Percentiles rank a stretch among this genome's conserved stretches.
Evolutionary conservation across 75 land plant species (phyloP).

Genomic region (Ceratopteris richardii): DNA sequence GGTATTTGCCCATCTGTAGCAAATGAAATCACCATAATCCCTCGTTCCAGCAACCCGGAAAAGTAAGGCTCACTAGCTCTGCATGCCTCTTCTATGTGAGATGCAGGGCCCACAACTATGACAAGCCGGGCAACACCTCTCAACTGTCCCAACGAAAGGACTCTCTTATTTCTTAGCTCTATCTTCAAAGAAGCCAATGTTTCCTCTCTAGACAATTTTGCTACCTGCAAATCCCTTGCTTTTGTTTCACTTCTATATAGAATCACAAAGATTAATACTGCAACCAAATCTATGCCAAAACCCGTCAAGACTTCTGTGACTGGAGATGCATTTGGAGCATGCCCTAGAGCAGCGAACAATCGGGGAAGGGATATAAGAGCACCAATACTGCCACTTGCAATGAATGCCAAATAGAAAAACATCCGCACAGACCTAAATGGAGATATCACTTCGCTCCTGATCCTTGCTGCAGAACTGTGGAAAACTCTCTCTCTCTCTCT

Average conservation of each 20-base stretch:
- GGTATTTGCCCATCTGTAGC: slow-evolving; percentile 56
- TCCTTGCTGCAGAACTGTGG: slow-evolving; percentile 71
- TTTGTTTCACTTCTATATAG: slow-evolving; percentile 63
- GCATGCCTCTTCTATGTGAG: slow-evolving; percentile 55
- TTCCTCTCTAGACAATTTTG: slow-evolving; percentile 90
- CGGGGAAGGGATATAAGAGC: slow-evolving; percentile 59
- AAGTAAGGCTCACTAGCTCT: slow-evolving; percentile 54
- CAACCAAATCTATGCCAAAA: slow-evolving; percentile 71
- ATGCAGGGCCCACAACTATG: slow-evolving; percentile 71
- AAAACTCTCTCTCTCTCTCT: not conserved
- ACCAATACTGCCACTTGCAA: slow-evolving; percentile 75
- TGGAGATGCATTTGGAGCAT: slow-evolving; percentile 50
- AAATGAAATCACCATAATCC: slow-evolving; percentile 76
- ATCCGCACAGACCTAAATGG: slow-evolving; percentile 89
- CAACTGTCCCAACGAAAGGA: slow-evolving; percentile 50
- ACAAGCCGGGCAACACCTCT: slow-evolving; percentile 86
- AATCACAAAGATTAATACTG: slow-evolving; percentile 69
- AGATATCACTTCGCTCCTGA: slow-evolving; percentile 90
- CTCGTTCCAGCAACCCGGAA: slow-evolving; percentile 61
- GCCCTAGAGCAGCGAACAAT: slow-evolving; percentile 51
- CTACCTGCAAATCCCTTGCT: slow-evolving; percentile 66
- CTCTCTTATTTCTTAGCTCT: slow-evolving; percentile 47
- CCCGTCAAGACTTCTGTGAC: slow-evolving; percentile 53
- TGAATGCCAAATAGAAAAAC: slow-evolving; percentile 94
- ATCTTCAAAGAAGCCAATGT: slow-evolving; percentile 67